Percentiles rank a stretch among this genome's conserved stretches.
These are phyloP conservation scores for Schizophyllum commune DNA, from an alignment of 1,284 basidiomycete genomes.

Conservation along the genomic window DNA sequence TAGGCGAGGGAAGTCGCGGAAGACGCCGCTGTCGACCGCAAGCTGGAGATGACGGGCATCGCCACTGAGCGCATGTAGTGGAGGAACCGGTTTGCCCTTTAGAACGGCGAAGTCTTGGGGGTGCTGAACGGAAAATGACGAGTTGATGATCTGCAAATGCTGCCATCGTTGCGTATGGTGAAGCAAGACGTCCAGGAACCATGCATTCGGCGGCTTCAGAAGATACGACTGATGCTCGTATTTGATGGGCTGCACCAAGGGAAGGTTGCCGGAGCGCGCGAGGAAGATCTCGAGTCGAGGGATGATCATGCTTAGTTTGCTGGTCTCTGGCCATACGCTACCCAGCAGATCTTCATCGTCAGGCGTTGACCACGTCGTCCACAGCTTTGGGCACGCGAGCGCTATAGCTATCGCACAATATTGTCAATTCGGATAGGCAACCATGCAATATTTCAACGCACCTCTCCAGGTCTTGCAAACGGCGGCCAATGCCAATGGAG, in stretches of 20 bases:
- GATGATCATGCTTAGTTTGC: too few relatives aligned
- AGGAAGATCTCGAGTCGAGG: neutral
- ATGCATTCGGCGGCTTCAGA: neutral
- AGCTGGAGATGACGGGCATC: neutral
- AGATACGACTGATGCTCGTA: neutral
- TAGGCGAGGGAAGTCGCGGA: neutral
- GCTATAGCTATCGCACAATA: too few relatives aligned
- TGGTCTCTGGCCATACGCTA: too few relatives aligned
- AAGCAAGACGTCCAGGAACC: neutral
- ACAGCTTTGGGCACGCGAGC: too few relatives aligned
- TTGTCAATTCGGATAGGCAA: too few relatives aligned
- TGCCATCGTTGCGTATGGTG: neutral
- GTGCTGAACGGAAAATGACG: neutral
- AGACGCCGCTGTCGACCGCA: neutral
- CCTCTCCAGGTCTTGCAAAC: neutral
- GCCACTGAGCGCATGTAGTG: neutral
- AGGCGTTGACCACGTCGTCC: too few relatives aligned
- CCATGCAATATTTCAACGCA: neutral
- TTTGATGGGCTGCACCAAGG: neutral
- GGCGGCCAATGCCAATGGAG: neutral
- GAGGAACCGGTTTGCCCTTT: neutral
- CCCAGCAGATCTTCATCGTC: too few relatives aligned
- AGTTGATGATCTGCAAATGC: neutral
- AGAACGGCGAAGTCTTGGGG: neutral
- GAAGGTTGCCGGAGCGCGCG: neutral